Conservation (phyloP, 108 stramenopile species). For the Skeletonema marinoi region DNA sequence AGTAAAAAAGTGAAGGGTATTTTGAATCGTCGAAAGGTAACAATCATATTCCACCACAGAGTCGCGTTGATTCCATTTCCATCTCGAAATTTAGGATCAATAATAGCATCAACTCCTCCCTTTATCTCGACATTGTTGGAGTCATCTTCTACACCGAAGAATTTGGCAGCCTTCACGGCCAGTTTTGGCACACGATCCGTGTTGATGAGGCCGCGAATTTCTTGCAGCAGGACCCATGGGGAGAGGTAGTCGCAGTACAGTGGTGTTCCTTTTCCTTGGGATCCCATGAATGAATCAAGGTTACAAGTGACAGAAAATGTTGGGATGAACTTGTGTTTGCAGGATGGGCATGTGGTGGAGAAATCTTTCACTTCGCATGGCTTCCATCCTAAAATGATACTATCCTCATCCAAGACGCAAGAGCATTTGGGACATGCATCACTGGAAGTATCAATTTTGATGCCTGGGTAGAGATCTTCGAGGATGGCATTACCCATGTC, state of each 20-base stretch:
- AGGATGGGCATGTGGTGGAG: constrained; percentile 73
- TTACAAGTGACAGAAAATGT: constrained; percentile 72
- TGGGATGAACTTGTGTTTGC: constrained; percentile 80
- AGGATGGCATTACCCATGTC: constrained; percentile 76
- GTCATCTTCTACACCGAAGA: constrained; percentile 14
- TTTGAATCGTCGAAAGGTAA: constrained; percentile 66
- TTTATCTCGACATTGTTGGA: neutral
- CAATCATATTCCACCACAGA: constrained; percentile 89
- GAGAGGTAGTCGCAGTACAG: constrained; percentile 87
- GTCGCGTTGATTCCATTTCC: constrained; percentile 72
- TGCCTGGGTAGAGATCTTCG: constrained; percentile 76
- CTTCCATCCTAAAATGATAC: constrained; percentile 74
- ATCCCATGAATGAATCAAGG: constrained; percentile 69
- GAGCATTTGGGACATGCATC: constrained; percentile 84
- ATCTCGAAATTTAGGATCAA: constrained; percentile 75
- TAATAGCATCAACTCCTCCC: constrained; percentile 53
- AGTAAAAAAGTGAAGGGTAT: constrained; percentile 83
- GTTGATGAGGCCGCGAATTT: constrained; percentile 59
- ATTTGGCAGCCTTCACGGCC: constrained; percentile 34
- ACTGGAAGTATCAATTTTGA: constrained; percentile 67
- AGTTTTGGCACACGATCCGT: neutral
- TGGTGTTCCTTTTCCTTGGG: constrained; percentile 74
- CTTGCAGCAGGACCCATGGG: constrained; percentile 86
- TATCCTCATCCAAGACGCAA: constrained; percentile 51
- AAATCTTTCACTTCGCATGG: constrained; percentile 71